These are phyloP conservation scores for Cephaloascus albidus DNA, from an alignment of 805 yeast species.

Conservation along the genomic window DNA sequence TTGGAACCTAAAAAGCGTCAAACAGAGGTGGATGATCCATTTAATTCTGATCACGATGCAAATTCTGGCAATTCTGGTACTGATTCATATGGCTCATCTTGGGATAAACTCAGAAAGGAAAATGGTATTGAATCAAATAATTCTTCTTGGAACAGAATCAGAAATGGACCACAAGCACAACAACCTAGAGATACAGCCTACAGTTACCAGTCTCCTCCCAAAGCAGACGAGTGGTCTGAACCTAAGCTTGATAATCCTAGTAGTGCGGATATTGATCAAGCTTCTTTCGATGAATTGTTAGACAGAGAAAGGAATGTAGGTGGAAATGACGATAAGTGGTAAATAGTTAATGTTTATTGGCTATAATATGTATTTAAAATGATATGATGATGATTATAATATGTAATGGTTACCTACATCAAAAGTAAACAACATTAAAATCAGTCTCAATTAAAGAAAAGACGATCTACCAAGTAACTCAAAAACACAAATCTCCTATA, in stretches of 20 bases:
- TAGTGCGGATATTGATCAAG: not conserved
- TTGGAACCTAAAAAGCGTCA: constrained; percentile 21
- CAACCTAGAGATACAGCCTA: not conserved
- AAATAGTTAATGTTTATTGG: no score
- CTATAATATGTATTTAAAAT: no score
- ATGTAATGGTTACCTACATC: no score
- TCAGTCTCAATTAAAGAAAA: no score
- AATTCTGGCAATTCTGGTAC: not conserved
- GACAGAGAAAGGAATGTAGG: not conserved
- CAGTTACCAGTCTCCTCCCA: not conserved
- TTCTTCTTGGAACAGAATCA: not conserved
- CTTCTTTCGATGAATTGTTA: constrained; percentile 1
- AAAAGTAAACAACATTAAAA: no score
- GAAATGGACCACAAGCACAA: not conserved
- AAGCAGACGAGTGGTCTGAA: not conserved
- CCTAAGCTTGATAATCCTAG: not conserved
- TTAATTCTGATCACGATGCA: constrained; percentile 3
- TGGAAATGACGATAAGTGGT: not conserved
- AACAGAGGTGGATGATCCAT: constrained; percentile 14
- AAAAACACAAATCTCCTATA: no score
- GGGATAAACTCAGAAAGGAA: constrained; percentile 24
- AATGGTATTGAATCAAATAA: constrained; percentile 8
- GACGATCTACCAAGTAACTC: no score
- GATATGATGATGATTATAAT: no score
- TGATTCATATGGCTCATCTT: constrained; percentile 15